A percentile compares a stretch with the other conserved stretches of the same genome.
These are phyloP conservation scores for Amoebophrya sp. DNA, from an alignment of 169 alveolate species.

Conservation along the genomic window DNA sequence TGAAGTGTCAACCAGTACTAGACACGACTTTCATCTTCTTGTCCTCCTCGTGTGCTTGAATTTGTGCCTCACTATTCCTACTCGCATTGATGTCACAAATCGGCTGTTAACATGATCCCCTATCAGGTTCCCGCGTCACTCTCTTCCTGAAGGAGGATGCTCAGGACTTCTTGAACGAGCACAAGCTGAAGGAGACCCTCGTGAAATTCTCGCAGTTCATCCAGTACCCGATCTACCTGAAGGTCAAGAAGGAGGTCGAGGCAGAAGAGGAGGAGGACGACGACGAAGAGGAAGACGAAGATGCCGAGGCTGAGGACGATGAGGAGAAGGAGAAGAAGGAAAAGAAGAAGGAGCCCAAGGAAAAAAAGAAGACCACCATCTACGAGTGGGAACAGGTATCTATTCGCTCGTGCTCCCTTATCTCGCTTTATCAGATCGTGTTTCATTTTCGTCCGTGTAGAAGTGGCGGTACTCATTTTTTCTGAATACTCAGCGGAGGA, in stretches of 20 bases:
- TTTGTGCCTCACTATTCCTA: too few species aligned
- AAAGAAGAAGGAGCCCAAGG: conserved; percentile 61
- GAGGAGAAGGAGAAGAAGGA: conserved; percentile 63
- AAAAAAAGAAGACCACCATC: conserved; percentile 72
- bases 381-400: conserved; percentile 71
- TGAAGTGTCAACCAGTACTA: too few species aligned
- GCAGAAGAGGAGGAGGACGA: conserved; percentile 62
- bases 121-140: conserved; percentile 66
- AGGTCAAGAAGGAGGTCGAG: conserved; percentile 57
- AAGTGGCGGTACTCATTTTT: too few species aligned
- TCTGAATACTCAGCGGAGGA: too few species aligned
- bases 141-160: conserved; percentile 98
- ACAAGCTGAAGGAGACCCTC: conserved; percentile 76
- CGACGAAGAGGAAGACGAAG: conserved; percentile 52
- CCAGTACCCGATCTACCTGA: conserved; percentile 92
- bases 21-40: too few species aligned
- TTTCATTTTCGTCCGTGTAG: too few species aligned
- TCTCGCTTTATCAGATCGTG: too few species aligned
- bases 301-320: conserved; percentile 62
- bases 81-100: too few species aligned
- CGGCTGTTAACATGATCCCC: too few species aligned
- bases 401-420: too few species aligned
- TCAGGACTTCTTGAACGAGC: conserved; percentile 75
- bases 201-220: conserved; percentile 93
- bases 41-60: too few species aligned